Base-by-base conservation (phyloP, 129 eudicot genomes). In the Calendula officinalis region DNA sequence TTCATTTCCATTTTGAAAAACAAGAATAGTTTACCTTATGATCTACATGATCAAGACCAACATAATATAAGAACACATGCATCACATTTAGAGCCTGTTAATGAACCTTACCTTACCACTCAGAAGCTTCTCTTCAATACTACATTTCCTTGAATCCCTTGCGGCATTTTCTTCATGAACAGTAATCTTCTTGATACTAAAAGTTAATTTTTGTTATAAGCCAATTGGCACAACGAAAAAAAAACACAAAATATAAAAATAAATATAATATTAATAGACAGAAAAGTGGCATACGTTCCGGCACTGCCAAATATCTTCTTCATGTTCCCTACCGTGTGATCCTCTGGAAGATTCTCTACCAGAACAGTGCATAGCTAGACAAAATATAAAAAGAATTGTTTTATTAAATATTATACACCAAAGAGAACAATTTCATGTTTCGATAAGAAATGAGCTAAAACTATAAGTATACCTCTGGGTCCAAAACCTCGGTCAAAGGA, bases 331-430 rank as follows among this genome's bases (percentile, higher is more conserved):
- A 56, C 54, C 32, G 99, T 79, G 77, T 88, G 96, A 78, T 92
- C 95, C 58, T 81, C 85, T 2, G 99, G 99, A n/a, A 92, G 78
- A 83, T 92, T 92, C 75, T 88, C 99, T 54, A 92, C 96, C 66
- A 92, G 61, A 62, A 92, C 95, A 38, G 96, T 88, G 82, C 99
- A 85, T 38, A 78, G 61, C 97, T 91, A 61, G 57, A 11, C 52
- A 58, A 27, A 50, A 32, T 44, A 22, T 22, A 47, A 58, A 45
- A 39, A 55, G 3, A n/a, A 47, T 5, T n/a, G 22, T 14, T 46
- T 64, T n/a, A 73, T 27, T 36, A 64, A 6, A 64, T 55, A 55
- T n/a, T 40, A 63, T 62, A 55, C 69, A 55, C 68, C 51, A 50
- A 37, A 62, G 46, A 42, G 48, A 53, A 47, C 9, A 27, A 46